A percentile compares a stretch with the other conserved stretches of the same genome.
These are phyloP conservation scores for Cyclanthera cordifolia DNA, from an alignment of 306 rosid species.

Conservation along the genomic window DNA sequence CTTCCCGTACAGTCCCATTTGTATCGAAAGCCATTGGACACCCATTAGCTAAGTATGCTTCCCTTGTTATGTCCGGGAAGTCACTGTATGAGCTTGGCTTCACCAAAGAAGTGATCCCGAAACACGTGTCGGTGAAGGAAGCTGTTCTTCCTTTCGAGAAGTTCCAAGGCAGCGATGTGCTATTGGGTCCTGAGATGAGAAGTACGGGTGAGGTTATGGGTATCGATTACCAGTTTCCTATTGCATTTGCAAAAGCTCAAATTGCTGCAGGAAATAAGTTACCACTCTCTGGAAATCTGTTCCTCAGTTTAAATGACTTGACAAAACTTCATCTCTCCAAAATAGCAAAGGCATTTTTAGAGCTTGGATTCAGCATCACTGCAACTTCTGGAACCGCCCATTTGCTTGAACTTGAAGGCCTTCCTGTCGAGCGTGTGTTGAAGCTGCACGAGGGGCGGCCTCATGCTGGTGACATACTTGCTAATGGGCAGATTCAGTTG, in stretches of 20 bases:
- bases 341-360: constrained; percentile 60
- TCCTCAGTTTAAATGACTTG: constrained; percentile 78
- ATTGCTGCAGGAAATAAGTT: constrained; percentile 82
- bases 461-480: constrained; percentile 86
- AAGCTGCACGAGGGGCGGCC: constrained; percentile 95
- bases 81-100: constrained; percentile 63
- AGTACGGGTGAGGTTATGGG: constrained; percentile 99
- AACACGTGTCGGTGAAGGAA: constrained; percentile 81
- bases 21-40: constrained; percentile 94
- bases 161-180: constrained; percentile 82
- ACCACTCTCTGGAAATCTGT: constrained; percentile 76
- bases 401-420: constrained; percentile 41
- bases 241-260: constrained; percentile 96
- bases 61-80: constrained; percentile 95
- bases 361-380: constrained; percentile 54
- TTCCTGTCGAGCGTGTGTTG: constrained; percentile 65
- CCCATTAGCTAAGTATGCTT: constrained; percentile 93
- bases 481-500: constrained; percentile 86
- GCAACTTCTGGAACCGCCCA: constrained; percentile 87
- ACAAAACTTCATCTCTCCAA: constrained; percentile 76
- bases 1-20: constrained; percentile 89
- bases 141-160: constrained; percentile 95
- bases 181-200: constrained; percentile 97
- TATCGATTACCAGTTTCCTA: constrained; percentile 53
- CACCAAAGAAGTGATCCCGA: constrained; percentile 77